These are phyloP conservation scores for Myriosclerotinia duriaeana DNA, from an alignment of 2,329 filamentous ascomycete genomes.

Conservation along the genomic window DNA sequence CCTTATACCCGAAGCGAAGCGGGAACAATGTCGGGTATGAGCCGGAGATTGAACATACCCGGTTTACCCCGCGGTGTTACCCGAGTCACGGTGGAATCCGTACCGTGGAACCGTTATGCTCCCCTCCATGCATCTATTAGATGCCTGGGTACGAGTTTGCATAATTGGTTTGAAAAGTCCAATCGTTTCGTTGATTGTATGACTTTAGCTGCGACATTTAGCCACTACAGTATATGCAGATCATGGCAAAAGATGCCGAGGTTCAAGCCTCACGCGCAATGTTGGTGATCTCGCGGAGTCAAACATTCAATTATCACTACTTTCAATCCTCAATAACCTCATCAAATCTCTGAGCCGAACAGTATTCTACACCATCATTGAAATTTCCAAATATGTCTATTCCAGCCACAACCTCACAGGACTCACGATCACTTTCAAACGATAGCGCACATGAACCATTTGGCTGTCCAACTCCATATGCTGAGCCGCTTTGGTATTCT, in stretches of 20 bases:
- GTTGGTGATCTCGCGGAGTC: background rate
- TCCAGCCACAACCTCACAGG: background rate
- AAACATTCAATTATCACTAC: no score
- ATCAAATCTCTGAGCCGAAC: background rate
- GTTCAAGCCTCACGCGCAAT: background rate
- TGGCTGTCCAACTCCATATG: conserved; percentile 37
- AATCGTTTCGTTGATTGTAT: background rate
- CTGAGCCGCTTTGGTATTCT: conserved; percentile 41
- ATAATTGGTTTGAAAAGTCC: no score
- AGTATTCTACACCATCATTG: background rate
- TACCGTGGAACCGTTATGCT: no score
- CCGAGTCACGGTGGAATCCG: no score
- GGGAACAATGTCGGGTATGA: no score
- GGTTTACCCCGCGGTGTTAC: no score
- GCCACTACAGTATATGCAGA: conserved; percentile 2
- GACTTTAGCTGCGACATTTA: background rate
- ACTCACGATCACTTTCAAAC: background rate
- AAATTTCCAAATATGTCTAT: background rate
- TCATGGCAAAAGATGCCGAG: background rate
- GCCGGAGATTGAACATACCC: no score
- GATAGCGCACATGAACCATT: conserved; percentile 27
- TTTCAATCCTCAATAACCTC: background rate
- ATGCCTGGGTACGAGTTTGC: no score
- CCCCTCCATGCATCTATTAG: background rate
- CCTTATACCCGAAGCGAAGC: no score